Evolutionary conservation across 169 alveolate genomes (phyloP).

Genomic region (Plasmodium billcollinsi): DNA sequence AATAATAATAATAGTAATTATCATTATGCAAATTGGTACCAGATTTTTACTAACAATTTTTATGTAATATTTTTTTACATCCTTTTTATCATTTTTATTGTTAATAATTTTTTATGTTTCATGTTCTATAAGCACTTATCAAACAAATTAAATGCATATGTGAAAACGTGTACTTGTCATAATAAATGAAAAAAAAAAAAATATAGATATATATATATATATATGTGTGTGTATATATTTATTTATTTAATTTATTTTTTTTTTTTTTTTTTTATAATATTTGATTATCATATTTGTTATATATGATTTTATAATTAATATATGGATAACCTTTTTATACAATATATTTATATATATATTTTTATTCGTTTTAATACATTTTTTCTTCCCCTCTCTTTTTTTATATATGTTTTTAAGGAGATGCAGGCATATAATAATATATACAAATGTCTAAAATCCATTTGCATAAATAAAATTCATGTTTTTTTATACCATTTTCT

Average conservation of each 20-base stretch:
- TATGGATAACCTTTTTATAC: too few species aligned
- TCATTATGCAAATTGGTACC: too few species aligned
- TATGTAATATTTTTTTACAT: slow-evolving; percentile 4
- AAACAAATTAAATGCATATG: slow-evolving; percentile 18
- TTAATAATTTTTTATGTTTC: slow-evolving; percentile 32
- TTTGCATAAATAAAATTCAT: too few species aligned
- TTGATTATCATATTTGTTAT: not conserved
- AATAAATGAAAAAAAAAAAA: slow-evolving; percentile 2
- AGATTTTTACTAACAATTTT: not conserved
- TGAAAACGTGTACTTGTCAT: slow-evolving; percentile 7
- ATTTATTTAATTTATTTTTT: not conserved
- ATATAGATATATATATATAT: not conserved
- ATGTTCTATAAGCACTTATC: slow-evolving; percentile 23
- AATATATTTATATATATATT: too few species aligned
- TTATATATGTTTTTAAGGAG: too few species aligned
- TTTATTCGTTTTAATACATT: too few species aligned
- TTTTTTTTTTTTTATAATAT: slow-evolving; percentile 2
- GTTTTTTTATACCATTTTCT: too few species aligned
- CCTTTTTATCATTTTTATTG: slow-evolving; percentile 13
- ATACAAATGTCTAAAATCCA: too few species aligned
- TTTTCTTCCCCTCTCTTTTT: too few species aligned
- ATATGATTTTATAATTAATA: not conserved
- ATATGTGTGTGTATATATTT: too few species aligned
- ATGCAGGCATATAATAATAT: too few species aligned
- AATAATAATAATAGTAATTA: too few species aligned